Conservation (phyloP, 1,284 basidiomycete species). For the Trametes pubescens region DNA sequence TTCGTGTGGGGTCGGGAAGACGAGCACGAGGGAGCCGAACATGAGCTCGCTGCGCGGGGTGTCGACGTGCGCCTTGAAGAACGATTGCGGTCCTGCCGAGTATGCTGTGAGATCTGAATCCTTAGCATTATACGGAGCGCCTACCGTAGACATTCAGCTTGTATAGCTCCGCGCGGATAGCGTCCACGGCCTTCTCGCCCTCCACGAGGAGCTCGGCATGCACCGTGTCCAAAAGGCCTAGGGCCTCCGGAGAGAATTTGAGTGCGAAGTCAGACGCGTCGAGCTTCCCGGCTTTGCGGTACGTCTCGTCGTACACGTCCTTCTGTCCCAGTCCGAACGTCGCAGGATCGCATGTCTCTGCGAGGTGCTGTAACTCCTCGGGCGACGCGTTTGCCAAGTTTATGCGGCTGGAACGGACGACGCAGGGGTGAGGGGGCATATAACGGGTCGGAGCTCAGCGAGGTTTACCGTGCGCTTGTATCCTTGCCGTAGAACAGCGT, state of each 20-base stretch:
- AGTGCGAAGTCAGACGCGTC: conserved; percentile 37
- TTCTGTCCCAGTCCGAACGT: conserved; percentile 34
- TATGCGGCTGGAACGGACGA: conserved; percentile 4
- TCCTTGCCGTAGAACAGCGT: conserved; percentile 31
- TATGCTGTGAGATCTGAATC: neutral
- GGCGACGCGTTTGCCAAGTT: conserved; percentile 20
- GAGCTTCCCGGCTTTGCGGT: conserved; percentile 40
- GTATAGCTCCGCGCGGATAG: conserved; percentile 40
- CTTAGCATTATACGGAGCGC: neutral
- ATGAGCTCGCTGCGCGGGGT: conserved; percentile 36
- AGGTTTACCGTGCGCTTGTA: conserved; percentile 11
- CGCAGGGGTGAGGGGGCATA: neutral
- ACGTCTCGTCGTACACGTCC: conserved; percentile 38
- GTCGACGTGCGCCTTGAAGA: conserved; percentile 41
- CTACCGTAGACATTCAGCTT: conserved; percentile 28
- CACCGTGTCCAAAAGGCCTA: conserved; percentile 38
- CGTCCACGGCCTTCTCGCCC: conserved; percentile 19
- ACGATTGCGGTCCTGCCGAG: conserved; percentile 29
- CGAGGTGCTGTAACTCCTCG: conserved; percentile 28
- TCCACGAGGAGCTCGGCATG: conserved; percentile 34
- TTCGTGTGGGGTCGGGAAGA: conserved; percentile 50
- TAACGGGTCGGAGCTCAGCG: neutral
- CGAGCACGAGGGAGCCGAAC: conserved; percentile 54
- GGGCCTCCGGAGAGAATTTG: conserved; percentile 38
- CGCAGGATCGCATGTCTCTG: conserved; percentile 33